Base-by-base conservation (phyloP, 306 rosid genomes). In the Dryas drummondii region DNA sequence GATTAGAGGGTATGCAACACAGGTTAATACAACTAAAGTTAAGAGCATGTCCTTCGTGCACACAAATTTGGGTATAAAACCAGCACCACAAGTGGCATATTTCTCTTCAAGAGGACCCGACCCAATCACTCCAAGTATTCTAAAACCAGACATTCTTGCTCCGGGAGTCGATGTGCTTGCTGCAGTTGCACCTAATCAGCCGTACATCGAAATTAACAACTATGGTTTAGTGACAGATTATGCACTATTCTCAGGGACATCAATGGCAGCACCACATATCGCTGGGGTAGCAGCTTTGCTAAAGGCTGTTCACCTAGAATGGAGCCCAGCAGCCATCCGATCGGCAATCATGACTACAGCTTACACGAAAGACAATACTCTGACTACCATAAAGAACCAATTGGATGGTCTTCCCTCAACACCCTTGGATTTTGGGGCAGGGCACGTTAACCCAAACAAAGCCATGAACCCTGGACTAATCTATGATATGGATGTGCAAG, bases 131-230 rank as follows among this genome's bases (percentile, higher is more conserved):
- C 74, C 74, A 7, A 2, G 80, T 3, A 59, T 68, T 16, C 60
- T 76, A 32, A 76, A 76, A 55, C 73, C 79, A 0, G 66, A 75
- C n/a, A 40, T 75, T 53, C 26, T 75, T 15, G 79, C 72, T 54
- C 53, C 71, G 2, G 71, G 78, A 14, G 52, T 42, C 5, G 64
- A 75, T 4, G 64, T 75, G 6, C 42, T 64, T 1, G 78, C 62
- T 47, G 70, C 73, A 8, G 13, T 7, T 42, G 13, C 41, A 44
- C 42, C 74, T 10, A 67, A 44, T 45, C 26, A 4, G 13, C 6
- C 11, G 2, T 14, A 1, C 13, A 11, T 26, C 15, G 2, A 15
- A 9, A 27, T 76, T 14, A 14, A 49, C 3, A 46, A 46, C 2
- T 53, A 55, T 3, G 9, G 56, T 22, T 67, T 76, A 42, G 48